Evolutionary conservation across 768 basidiomycete genomes (phyloP), one percentile per base, ranked within the genome.

Genomic region (Atractiella rhizophila): DNA sequence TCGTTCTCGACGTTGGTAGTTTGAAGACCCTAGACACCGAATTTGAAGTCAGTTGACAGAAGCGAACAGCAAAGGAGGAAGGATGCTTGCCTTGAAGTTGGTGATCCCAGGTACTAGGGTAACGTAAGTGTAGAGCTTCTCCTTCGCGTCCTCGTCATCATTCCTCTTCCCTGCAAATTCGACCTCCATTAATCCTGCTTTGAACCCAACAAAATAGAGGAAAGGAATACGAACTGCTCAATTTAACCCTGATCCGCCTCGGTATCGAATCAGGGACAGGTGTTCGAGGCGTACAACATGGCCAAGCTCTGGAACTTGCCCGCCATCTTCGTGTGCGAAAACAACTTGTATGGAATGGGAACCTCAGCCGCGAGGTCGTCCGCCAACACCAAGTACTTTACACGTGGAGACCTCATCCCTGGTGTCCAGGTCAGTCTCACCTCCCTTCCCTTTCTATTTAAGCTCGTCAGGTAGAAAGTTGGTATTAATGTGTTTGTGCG

Each of bases 271-370:
- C 91, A 96, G 64, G 86, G 91, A 15, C 91, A 98, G 59, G 85
- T 98, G 37, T 94, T 94, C 51, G 88, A 98, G 63, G 74, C 85
- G 12, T 96, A 71, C 66, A 98, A 98, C 67, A 96, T 98, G 91
- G 85, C 77, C 37, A 55, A 55, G 48, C 52, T 46, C 10, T 40
- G 35, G 42, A 26, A 41, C 11, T 45, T 39, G 69, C 88, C 91
- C 0, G 73, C 73, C 51, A 68, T 94, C 41, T 96, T 96, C 58
- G 73, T 88, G 12, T 96, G 86, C 57, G 86, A 98, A 61, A 96
- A 98, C 68, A 96, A 98, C 73, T 79, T 28, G 27, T 94, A 94
- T 59, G 86, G 91, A 54, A 94, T 98, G 88, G 88, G 88, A 49
- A 96, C 88, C 4, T 79, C 86, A 2, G 82, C 86, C 11, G 80